Conservation (phyloP, 441 rosid genomes). For the Aleurites moluccanus region DNA sequence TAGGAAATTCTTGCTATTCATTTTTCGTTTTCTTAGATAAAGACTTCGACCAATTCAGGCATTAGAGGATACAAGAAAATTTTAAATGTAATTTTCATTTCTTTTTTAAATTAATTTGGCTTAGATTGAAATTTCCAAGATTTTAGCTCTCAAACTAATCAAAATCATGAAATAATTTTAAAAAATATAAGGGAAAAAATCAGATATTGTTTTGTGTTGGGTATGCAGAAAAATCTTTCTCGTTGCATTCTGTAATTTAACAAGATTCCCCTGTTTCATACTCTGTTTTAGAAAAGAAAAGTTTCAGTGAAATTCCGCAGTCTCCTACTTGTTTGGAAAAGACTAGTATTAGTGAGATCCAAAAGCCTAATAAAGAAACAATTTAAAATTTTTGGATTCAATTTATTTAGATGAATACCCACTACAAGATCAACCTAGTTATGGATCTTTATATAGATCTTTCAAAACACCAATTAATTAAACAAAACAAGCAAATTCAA, state of each 20-base stretch:
- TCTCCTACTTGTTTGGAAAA: background rate
- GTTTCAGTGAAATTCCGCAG: background rate
- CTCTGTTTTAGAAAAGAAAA: background rate
- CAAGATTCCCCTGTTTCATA: conserved; percentile 1
- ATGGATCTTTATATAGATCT: background rate
- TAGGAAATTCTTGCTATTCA: background rate
- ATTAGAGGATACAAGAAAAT: background rate
- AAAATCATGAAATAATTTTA: background rate
- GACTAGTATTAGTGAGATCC: background rate
- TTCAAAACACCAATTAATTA: background rate
- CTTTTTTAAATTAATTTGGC: background rate
- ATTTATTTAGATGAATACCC: background rate
- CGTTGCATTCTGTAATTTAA: no score
- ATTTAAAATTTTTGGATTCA: background rate
- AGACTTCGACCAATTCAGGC: background rate
- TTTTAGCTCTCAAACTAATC: no score
- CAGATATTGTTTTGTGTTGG: background rate
- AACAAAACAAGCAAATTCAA: background rate
- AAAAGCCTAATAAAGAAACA: no score
- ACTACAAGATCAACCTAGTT: background rate
- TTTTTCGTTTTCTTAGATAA: background rate
- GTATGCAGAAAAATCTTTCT: background rate
- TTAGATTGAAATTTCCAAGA: no score
- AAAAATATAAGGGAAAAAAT: background rate
- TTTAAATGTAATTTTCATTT: background rate